phyloP scores from a whole-genome alignment of 768 basidiomycete genomes.

The Multifurca ochricompacta region DNA sequence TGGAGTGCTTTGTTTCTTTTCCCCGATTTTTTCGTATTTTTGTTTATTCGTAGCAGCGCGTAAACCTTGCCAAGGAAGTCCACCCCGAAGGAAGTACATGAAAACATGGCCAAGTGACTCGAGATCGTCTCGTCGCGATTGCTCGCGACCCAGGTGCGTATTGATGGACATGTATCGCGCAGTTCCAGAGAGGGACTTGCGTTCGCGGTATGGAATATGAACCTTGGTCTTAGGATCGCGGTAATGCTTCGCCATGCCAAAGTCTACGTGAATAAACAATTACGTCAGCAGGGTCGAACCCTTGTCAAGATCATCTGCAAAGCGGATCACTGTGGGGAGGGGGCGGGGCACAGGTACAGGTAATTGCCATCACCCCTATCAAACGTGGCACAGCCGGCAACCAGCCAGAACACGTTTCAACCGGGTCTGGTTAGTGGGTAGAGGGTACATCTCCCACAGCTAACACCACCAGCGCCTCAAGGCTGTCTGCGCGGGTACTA shows the following conservation, averaged over 20 bases:
- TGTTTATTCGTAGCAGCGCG: conserved; percentile 99
- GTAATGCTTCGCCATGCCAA: conserved; percentile 99
- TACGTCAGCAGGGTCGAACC: conserved; percentile 12
- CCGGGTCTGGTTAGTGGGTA: not conserved
- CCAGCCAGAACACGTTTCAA: not conserved
- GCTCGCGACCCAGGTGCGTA: conserved; percentile 93
- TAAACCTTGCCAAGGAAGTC: conserved; percentile 96
- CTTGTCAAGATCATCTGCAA: not conserved
- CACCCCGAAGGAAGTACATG: conserved; percentile 97
- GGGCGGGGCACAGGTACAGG: not conserved
- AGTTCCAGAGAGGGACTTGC: conserved; percentile 93
- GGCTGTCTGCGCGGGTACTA: too few relatives aligned
- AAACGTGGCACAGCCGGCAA: not conserved
- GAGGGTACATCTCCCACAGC: not conserved
- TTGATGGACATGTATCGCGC: conserved; percentile 99
- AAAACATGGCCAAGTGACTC: conserved; percentile 98
- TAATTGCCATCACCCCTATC: not conserved
- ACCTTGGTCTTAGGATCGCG: conserved; percentile 96
- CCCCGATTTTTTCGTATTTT: conserved; percentile 99
- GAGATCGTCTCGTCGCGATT: conserved; percentile 90
- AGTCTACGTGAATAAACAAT: conserved; percentile 46
- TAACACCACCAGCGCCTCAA: not conserved
- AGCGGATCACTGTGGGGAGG: not conserved
- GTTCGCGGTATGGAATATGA: conserved; percentile 98
- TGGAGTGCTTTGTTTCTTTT: conserved; percentile 93